phyloP scores from a whole-genome alignment of 2,329 filamentous ascomycete species.

The Clonostachys byssicola region DNA sequence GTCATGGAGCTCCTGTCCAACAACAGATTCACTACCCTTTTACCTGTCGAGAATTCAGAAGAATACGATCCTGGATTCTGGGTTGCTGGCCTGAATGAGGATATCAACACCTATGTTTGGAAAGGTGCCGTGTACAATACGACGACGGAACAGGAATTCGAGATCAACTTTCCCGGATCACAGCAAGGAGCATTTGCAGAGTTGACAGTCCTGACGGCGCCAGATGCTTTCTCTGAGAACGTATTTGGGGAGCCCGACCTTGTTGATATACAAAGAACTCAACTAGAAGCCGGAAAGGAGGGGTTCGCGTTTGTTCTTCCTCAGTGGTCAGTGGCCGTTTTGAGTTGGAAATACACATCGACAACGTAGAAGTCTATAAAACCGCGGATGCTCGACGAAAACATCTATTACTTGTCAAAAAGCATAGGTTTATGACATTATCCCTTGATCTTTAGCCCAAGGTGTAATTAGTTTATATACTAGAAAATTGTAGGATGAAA shows the following conservation, averaged over 20 bases:
- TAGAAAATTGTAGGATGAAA: too few species aligned
- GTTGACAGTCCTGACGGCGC: neutral
- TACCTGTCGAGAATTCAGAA: neutral
- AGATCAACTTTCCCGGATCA: neutral
- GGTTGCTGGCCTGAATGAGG: neutral
- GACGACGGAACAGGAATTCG: neutral
- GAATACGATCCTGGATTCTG: neutral
- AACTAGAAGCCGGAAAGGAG: neutral
- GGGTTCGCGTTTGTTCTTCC: neutral
- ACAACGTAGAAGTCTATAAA: too few species aligned
- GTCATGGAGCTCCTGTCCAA: neutral
- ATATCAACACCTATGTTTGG: neutral
- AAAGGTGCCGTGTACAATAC: neutral
- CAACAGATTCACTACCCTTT: neutral
- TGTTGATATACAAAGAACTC: neutral
- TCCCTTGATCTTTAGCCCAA: too few species aligned
- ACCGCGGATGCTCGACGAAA: too few species aligned
- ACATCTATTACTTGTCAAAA: too few species aligned
- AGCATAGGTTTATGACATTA: too few species aligned
- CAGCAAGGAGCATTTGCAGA: neutral
- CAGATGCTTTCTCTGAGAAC: neutral
- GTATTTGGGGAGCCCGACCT: neutral
- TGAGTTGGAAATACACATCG: neutral
- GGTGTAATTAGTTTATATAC: too few species aligned
- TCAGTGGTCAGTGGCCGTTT: neutral